A percentile compares a stretch with the other conserved stretches of the same genome.
These are phyloP conservation scores for Elsinoe arachidis DNA, from an alignment of 2,329 filamentous ascomycete species.

Conservation along the genomic window DNA sequence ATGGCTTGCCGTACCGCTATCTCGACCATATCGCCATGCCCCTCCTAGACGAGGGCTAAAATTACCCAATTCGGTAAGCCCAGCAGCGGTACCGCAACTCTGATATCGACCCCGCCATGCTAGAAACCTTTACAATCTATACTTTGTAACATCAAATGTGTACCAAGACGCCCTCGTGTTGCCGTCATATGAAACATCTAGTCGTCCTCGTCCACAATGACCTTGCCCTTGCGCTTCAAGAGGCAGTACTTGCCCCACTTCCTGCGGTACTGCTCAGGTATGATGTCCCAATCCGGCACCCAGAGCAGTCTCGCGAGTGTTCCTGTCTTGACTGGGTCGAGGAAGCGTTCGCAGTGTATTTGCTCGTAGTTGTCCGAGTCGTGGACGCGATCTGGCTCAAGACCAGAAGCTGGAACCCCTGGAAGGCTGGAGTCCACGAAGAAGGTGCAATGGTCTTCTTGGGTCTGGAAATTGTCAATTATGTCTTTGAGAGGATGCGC, in stretches of 20 bases:
- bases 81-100: neutral
- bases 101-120: conserved; percentile 10
- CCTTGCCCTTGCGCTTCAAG: conserved; percentile 32
- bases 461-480: conserved; percentile 40
- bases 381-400: conserved; percentile 72
- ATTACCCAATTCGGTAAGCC: conserved; percentile 8
- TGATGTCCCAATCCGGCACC: conserved; percentile 61
- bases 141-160: neutral
- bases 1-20: neutral
- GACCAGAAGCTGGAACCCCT: conserved; percentile 46
- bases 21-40: neutral
- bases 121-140: neutral
- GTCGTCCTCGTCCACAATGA: neutral
- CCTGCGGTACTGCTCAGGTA: conserved; percentile 62
- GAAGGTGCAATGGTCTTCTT: conserved; percentile 68
- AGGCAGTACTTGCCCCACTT: conserved; percentile 88
- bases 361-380: conserved; percentile 70
- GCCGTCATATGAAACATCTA: neutral
- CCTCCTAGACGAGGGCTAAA: neutral
- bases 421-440: conserved; percentile 81
- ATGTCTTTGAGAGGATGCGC: neutral
- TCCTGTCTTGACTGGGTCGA: conserved; percentile 69
- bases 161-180: neutral
- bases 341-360: conserved; percentile 66
- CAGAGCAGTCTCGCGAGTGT: conserved; percentile 69